These are phyloP conservation scores for Dioscorea dumetorum DNA, from an alignment of 106 monocot species.

Conservation along the genomic window DNA sequence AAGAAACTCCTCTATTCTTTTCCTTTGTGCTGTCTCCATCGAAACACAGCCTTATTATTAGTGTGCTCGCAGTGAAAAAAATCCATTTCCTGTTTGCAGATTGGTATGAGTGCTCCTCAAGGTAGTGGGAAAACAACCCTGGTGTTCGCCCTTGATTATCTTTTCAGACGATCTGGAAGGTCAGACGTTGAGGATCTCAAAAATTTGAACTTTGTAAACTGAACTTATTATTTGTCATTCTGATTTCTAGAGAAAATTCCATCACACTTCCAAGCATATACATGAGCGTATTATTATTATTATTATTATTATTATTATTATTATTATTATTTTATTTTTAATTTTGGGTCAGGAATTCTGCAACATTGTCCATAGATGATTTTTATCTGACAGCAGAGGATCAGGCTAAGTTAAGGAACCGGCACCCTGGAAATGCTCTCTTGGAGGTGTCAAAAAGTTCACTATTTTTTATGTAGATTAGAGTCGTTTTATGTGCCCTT, in stretches of 20 bases:
- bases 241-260: too few species aligned
- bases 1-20: neutral
- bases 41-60: too few species aligned
- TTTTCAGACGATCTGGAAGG: conserved; percentile 67
- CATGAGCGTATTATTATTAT: conserved; percentile 12
- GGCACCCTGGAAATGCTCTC: conserved; percentile 88
- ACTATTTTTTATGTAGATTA: neutral
- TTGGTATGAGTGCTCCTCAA: conserved; percentile 98
- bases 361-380: conserved; percentile 94
- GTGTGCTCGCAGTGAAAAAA: too few species aligned
- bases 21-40: neutral
- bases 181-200: conserved; percentile 13
- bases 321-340: neutral
- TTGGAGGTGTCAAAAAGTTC: conserved; percentile 56
- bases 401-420: conserved; percentile 69
- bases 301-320: too few species aligned
- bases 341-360: conserved; percentile 47
- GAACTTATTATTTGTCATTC: too few species aligned
- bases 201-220: too few species aligned
- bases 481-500: neutral
- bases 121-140: conserved; percentile 98
- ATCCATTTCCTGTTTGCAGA: conserved; percentile 29
- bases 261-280: too few species aligned
- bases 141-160: conserved; percentile 84
- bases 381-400: conserved; percentile 94